phyloP scores from a whole-genome alignment of 441 rosid genomes.

The Gossypium schwendimanii region DNA sequence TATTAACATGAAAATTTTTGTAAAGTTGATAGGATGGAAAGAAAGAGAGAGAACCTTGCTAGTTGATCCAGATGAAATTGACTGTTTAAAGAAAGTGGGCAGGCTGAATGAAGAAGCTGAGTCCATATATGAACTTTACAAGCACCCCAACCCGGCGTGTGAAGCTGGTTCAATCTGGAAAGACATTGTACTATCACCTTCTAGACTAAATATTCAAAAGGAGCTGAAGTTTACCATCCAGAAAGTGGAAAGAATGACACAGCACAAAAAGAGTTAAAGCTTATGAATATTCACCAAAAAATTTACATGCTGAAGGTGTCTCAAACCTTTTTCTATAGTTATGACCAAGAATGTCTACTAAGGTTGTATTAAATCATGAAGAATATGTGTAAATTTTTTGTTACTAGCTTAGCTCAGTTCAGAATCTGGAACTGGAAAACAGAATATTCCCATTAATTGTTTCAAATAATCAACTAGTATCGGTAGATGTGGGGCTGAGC shows the following conservation, averaged over 20 bases:
- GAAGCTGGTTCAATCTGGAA: slow-evolving; percentile 86
- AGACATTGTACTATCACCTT: slow-evolving; percentile 86
- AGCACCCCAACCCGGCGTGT: slow-evolving; percentile 60
- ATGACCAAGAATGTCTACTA: slow-evolving; percentile 14
- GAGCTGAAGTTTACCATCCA: slow-evolving; percentile 81
- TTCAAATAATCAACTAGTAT: neutral
- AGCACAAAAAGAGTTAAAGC: slow-evolving; percentile 11
- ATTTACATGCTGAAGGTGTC: slow-evolving; percentile 6
- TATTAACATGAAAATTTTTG: slow-evolving; percentile 19
- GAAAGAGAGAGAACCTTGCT: slow-evolving; percentile 76
- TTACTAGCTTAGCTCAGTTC: slow-evolving; percentile 9
- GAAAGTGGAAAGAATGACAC: slow-evolving; percentile 50
- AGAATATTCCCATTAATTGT: neutral
- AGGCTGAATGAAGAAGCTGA: slow-evolving; percentile 73
- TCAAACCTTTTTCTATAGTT: slow-evolving; percentile 11
- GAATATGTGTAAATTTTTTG: slow-evolving; percentile 8
- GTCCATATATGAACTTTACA: slow-evolving; percentile 72
- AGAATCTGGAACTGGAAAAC: slow-evolving; percentile 12
- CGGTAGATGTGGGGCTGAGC: neutral
- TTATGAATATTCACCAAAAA: slow-evolving; percentile 10
- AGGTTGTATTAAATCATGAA: slow-evolving; percentile 13
- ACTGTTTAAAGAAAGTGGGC: slow-evolving; percentile 57
- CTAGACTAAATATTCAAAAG: slow-evolving; percentile 74
- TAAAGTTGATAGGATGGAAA: slow-evolving; percentile 96
- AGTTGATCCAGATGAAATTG: slow-evolving; percentile 91